These are phyloP conservation scores for Porphyra umbilicalis DNA, from an alignment of 31 red algal genomes.

Conservation along the genomic window DNA sequence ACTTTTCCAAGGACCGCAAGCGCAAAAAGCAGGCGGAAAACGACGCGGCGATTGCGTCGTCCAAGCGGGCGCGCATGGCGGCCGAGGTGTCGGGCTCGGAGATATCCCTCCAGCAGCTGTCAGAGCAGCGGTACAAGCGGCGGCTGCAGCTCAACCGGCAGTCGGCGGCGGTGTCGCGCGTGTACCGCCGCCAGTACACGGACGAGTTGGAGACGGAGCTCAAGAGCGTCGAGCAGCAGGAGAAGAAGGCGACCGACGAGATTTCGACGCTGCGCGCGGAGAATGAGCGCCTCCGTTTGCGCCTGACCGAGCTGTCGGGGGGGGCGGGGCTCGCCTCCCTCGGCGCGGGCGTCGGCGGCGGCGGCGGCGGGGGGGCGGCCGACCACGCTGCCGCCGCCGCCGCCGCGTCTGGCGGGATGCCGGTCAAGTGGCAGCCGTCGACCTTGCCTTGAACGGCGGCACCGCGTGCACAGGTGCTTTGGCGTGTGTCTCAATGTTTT, in stretches of 20 bases:
- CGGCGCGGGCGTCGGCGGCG: background rate
- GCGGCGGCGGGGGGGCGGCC: background rate
- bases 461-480: too few relatives aligned
- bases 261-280: conserved; percentile 39
- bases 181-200: conserved; percentile 44
- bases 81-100: background rate
- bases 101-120: background rate
- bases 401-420: background rate
- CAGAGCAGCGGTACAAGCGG: conserved; percentile 28
- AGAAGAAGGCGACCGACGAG: conserved; percentile 54
- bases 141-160: conserved; percentile 61
- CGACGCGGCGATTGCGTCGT: background rate
- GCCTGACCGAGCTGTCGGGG: conserved; percentile 36
- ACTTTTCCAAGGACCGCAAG: conserved; percentile 1
- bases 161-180: conserved; percentile 56
- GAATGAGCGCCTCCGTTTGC: conserved; percentile 46
- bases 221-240: conserved; percentile 27
- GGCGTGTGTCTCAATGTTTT: too few relatives aligned
- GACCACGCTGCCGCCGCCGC: background rate
- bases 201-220: conserved; percentile 52
- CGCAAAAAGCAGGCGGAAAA: background rate
- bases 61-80: background rate
- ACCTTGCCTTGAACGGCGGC: too few relatives aligned
- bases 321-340: conserved; percentile 12
- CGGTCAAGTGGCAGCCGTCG: background rate